Conservation (phyloP, 768 basidiomycete species). For the Megacollybia marginata region DNA sequence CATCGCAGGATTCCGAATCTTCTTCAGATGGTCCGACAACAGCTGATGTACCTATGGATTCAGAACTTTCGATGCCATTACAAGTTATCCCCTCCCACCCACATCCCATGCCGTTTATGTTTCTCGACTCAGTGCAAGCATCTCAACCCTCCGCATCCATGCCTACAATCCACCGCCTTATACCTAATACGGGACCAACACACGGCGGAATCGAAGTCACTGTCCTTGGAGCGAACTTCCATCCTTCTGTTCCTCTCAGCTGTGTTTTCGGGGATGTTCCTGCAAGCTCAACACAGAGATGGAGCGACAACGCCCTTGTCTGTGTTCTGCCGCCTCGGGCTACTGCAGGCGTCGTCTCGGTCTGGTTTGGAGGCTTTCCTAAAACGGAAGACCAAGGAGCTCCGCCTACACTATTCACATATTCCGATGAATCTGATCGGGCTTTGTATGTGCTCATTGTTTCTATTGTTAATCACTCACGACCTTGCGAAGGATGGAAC, state of each 20-base stretch:
- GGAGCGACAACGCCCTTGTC: conserved; percentile 90
- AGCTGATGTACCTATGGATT: conserved; percentile 26
- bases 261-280: conserved; percentile 82
- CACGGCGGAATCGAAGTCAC: conserved; percentile 94
- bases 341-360: conserved; percentile 78
- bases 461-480: conserved; percentile 3
- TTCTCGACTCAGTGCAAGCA: conserved; percentile 47
- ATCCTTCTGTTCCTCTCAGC: conserved; percentile 58
- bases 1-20: conserved; percentile 35
- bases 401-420: conserved; percentile 72
- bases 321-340: conserved; percentile 84
- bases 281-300: conserved; percentile 80
- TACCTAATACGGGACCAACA: conserved; percentile 79
- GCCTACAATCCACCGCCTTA: conserved; percentile 79
- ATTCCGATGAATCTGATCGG: conserved; percentile 84
- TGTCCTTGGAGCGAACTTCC: conserved; percentile 86
- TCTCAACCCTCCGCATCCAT: conserved; percentile 43
- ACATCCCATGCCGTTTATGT: conserved; percentile 50
- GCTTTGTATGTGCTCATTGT: conserved; percentile 47
- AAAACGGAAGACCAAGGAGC: conserved; percentile 47
- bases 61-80: conserved; percentile 10
- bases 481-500: conserved; percentile 67
- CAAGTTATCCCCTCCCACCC: conserved; percentile 1
- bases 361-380: conserved; percentile 77
- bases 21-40: conserved; percentile 41